phyloP scores from a whole-genome alignment of 2,329 filamentous ascomycete species.

The Sclerotinia trifoliorum region DNA sequence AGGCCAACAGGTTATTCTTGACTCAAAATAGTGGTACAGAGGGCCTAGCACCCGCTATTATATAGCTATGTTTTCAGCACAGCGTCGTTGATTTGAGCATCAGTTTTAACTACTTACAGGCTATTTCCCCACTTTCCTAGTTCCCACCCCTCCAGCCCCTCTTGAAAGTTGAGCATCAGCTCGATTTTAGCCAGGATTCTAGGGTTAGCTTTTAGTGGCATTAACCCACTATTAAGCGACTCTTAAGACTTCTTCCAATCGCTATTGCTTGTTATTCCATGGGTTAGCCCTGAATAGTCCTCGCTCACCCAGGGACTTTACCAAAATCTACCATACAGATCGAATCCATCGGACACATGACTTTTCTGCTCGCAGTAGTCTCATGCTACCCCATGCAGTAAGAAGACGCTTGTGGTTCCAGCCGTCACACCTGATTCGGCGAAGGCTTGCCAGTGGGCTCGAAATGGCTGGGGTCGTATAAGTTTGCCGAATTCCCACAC shows the following conservation, averaged over 20 bases:
- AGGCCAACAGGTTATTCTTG: not conserved
- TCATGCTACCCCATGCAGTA: slow-evolving; percentile 22
- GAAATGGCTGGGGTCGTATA: slow-evolving; percentile 29
- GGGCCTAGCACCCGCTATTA: slow-evolving; percentile 17
- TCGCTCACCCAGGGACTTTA: slow-evolving; percentile 13
- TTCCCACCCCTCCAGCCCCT: slow-evolving; percentile 9
- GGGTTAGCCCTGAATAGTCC: slow-evolving; percentile 15
- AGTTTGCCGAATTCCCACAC: slow-evolving; percentile 28
- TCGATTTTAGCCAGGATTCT: not conserved
- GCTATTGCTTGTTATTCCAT: slow-evolving; percentile 15
- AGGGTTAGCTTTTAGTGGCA: slow-evolving; percentile 5
- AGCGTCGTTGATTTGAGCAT: slow-evolving; percentile 4
- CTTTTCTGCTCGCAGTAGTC: slow-evolving; percentile 22
- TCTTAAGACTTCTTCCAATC: slow-evolving; percentile 3
- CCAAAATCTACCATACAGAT: slow-evolving; percentile 15
- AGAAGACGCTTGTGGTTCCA: slow-evolving; percentile 22
- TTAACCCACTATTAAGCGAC: slow-evolving; percentile 13
- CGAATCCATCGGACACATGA: slow-evolving; percentile 24
- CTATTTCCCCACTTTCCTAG: slow-evolving; percentile 15
- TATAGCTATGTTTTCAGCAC: slow-evolving; percentile 1
- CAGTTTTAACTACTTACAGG: slow-evolving; percentile 4
- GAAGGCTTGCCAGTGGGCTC: slow-evolving; percentile 15
- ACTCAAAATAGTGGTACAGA: slow-evolving; percentile 12
- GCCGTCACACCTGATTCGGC: slow-evolving; percentile 22
- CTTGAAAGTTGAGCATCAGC: not conserved